Conservation (phyloP, 495 filamentous ascomycete species). For the Annulohypoxylon stygium region DNA sequence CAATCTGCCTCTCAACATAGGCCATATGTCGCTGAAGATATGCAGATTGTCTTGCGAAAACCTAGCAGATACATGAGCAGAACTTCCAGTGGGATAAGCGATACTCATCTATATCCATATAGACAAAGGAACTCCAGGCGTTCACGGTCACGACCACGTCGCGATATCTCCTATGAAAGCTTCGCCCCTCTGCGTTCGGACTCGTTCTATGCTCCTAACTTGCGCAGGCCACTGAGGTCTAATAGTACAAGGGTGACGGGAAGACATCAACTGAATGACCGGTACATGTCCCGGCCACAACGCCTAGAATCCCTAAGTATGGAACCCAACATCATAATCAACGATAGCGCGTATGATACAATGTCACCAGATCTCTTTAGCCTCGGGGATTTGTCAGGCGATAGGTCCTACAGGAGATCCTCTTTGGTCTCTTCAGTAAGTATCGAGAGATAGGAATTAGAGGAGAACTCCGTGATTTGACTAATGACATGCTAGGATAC, state of each 20-base stretch:
- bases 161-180: too few species aligned
- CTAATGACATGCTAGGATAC: background rate
- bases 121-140: background rate
- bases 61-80: background rate
- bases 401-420: background rate
- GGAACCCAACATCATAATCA: constrained; percentile 5
- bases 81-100: background rate
- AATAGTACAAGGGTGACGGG: background rate
- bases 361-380: background rate
- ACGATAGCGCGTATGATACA: background rate
- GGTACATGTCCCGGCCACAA: background rate
- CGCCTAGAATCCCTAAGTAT: background rate
- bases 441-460: background rate
- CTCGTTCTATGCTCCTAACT: too few species aligned
- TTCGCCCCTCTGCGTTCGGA: background rate
- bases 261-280: background rate
- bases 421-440: constrained; percentile 5
- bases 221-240: background rate
- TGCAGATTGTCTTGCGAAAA: constrained; percentile 5
- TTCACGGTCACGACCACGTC: background rate
- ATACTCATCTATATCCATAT: background rate
- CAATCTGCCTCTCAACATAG: background rate
- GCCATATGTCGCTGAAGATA: background rate
- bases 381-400: constrained; percentile 4
- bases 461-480: background rate